Conservation (phyloP, 2,329 filamentous ascomycete species). For the Penicillium sp. region DNA sequence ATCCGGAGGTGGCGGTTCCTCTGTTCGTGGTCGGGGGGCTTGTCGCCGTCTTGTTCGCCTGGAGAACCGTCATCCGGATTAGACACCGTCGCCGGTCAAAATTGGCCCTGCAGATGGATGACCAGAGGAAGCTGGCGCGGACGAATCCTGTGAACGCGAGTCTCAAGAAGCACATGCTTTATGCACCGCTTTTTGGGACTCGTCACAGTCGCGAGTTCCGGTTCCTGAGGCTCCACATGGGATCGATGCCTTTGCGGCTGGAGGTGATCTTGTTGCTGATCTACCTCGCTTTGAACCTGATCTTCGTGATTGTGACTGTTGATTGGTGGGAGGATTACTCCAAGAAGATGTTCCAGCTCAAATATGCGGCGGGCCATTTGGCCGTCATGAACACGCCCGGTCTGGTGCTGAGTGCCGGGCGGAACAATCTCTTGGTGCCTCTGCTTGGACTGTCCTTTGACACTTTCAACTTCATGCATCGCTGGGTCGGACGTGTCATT, state of each 20-base stretch:
- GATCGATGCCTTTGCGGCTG: slow-evolving; percentile 71
- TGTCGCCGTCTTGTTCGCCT: slow-evolving; percentile 24
- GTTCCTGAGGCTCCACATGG: slow-evolving; percentile 64
- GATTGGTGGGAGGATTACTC: slow-evolving; percentile 34
- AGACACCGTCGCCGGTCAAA: slow-evolving; percentile 25
- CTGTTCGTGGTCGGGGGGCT: slow-evolving; percentile 29
- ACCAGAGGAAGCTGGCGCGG: slow-evolving; percentile 22
- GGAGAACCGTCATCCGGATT: slow-evolving; percentile 23
- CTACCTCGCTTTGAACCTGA: slow-evolving; percentile 68
- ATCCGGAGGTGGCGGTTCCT: slow-evolving; percentile 31
- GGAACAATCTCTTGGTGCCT: slow-evolving; percentile 85
- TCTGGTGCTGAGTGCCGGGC: slow-evolving; percentile 77
- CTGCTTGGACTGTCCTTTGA: slow-evolving; percentile 84
- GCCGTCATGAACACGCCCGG: slow-evolving; percentile 85
- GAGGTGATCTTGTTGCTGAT: slow-evolving; percentile 65
- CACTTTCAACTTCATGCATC: slow-evolving; percentile 84
- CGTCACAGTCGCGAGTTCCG: slow-evolving; percentile 72
- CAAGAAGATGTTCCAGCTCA: slow-evolving; percentile 50
- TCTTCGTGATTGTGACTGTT: slow-evolving; percentile 58
- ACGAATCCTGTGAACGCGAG: slow-evolving; percentile 16
- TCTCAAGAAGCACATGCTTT: slow-evolving; percentile 43
- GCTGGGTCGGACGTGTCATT: slow-evolving; percentile 74
- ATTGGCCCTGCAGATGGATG: slow-evolving; percentile 14
- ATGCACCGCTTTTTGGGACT: slow-evolving; percentile 66
- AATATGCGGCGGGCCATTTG: slow-evolving; percentile 78